Conservation (phyloP, 345 rosid genomes). For the Punica granatum region DNA sequence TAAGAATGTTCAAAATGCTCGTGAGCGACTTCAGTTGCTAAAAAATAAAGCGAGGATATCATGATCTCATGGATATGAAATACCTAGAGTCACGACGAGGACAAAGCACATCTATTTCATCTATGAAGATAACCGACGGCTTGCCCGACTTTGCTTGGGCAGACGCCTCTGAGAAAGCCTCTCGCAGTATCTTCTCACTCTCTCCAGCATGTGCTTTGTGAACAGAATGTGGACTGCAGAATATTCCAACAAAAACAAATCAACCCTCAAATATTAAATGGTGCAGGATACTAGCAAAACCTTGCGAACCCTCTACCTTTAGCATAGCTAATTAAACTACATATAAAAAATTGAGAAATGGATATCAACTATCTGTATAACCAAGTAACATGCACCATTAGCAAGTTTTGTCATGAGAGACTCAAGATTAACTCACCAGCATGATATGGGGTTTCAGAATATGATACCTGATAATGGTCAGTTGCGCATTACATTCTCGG, state of each 20-base stretch:
- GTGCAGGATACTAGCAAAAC: neutral
- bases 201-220: constrained; percentile 84
- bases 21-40: neutral
- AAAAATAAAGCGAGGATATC: neutral
- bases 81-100: constrained; percentile 77
- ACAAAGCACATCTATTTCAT: constrained; percentile 86
- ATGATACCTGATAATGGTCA: constrained; percentile 67
- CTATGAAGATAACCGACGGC: constrained; percentile 77
- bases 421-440: neutral
- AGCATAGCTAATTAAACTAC: neutral
- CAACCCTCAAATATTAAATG: neutral
- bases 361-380: neutral
- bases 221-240: constrained; percentile 65
- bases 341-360: neutral
- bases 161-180: constrained; percentile 71
- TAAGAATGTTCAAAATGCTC: neutral
- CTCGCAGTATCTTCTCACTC: constrained; percentile 71
- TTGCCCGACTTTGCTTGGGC: constrained; percentile 50
- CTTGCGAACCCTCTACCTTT: neutral
- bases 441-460: neutral
- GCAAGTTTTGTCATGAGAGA: neutral
- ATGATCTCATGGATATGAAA: neutral
- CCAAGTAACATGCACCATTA: neutral
- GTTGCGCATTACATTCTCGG: constrained; percentile 67
- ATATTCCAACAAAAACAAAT: neutral